Base-by-base conservation (phyloP, 495 filamentous ascomycete species). In the Bathelium albidoporum region DNA sequence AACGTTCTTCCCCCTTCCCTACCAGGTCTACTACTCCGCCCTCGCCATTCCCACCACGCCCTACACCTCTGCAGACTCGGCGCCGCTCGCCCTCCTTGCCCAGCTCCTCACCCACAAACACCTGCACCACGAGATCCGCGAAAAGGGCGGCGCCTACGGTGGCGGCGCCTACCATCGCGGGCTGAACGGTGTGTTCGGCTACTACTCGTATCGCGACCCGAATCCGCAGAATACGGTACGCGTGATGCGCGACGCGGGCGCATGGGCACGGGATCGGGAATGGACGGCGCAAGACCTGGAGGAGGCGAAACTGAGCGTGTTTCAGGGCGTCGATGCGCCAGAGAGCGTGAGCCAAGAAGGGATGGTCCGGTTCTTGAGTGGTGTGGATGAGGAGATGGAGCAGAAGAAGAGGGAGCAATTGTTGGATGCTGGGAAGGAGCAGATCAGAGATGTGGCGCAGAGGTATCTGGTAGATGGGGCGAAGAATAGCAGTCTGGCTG, bases 91-190 rank as follows among this genome's bases (percentile, higher is more conserved):
- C 65, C 86, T 97, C 32, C 84, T 98, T 28, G 86, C 92, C 18
- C 89, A 96, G 67, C 87, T 98, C 29, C 81, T 98, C n/a, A 97
- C 93, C 0, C 94, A 97, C 75, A 95, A 95, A 73, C 89, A 97
- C 69, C 81, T 98, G 12, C 94, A 97, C 73, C 95, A 95, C 70
- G 95, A 97, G 72, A 96, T 98, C 63, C 88, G 94, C 32, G 94
- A 98, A 75, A 98, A 98, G 74, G 94, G 94, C 10, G 94, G 94
- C 45, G 94, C 94, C 11, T 98, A 98, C 68, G 94, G 94, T 63
- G 93, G 91, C 20, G 89, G 90, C 18, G 91, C 95, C 14, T 95
- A 90, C 75, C 84, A 87, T 53, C 83, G 85, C 11, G 85, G 86
- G 2, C 71, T 95, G 2, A 87, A 88, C 66, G 94, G 94, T 22